Base-by-base conservation (phyloP, 2,329 filamentous ascomycete species). In the Canariomyces notabilis region DNA sequence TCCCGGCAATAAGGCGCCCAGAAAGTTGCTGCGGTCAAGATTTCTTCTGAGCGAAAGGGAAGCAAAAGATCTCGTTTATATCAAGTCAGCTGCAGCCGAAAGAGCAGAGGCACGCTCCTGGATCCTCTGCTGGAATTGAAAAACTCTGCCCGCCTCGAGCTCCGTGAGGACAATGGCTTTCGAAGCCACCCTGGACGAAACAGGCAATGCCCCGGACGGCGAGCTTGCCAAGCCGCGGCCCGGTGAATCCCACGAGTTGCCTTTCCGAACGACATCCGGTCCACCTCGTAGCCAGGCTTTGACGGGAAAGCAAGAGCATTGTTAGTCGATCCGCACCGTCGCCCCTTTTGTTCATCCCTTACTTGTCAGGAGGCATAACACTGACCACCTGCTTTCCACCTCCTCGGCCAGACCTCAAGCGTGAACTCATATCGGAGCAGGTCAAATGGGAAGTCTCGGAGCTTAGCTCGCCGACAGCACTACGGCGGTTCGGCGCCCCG, bases 281-380 rank as follows among this genome's bases (percentile, higher is more conserved):
- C 38, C 44, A 32, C 39, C 70, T 39, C 62, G 68, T 3, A 72
- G 69, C 34, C 73, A 77, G 51, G 57, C 70, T 5, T 70, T 98
- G 63, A 95, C 90, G 0, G 93, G 93, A 57, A 97, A 96, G 71
- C 91, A 98, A 76, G 93, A 98, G 67, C 93, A 98, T 66, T 98
- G 89, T 95, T 66, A 59, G 83, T 68, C 39, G 35, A 7, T 32
- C 33, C 12, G 5, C 15, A 14, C n/a, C 16, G 4, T n/a, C 20
- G 15, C 8, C 19, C 15, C 26, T 11, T 6, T 9, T 3, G 4
- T 9, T 20, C 19, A 1, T 11, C 21, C 32, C 19, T 12, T 33
- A 18, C 12, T 6, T 14, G 15, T 40, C 11, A 7, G 5, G 19
- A 29, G 20, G 15, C 5, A 9, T 9, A 12, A 34, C 14, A 35